Conservation (phyloP, 2,329 filamentous ascomycete genomes). For the Cytospora piceicola region DNA sequence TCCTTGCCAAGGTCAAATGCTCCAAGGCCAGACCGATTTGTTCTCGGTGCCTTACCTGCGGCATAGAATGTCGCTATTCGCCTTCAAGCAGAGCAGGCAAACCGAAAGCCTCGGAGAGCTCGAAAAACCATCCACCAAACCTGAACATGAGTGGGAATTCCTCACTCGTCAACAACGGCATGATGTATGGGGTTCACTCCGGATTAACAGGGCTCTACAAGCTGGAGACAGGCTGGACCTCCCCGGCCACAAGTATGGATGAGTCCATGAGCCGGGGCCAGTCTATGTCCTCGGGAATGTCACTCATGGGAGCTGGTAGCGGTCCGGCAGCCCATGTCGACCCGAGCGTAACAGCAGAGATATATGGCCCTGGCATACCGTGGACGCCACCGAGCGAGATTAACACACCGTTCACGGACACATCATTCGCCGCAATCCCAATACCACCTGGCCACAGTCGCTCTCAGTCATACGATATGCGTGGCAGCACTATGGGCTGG, state of each 20-base stretch:
- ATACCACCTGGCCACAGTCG: conserved; percentile 39
- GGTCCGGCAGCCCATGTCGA: conserved; percentile 32
- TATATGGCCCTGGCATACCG: conserved; percentile 44
- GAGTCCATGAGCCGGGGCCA: conserved; percentile 41
- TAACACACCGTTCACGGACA: conserved; percentile 40
- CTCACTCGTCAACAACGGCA: conserved; percentile 37
- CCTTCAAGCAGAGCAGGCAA: conserved; percentile 56
- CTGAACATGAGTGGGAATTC: conserved; percentile 34
- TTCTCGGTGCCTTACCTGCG: conserved; percentile 54
- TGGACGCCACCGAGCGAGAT: conserved; percentile 47
- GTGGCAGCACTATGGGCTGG: conserved; percentile 40
- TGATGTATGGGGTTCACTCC: conserved; percentile 38
- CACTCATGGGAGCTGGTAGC: conserved; percentile 33
- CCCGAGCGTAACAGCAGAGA: conserved; percentile 34
- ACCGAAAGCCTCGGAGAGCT: conserved; percentile 47
- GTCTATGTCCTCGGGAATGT: conserved; percentile 41
- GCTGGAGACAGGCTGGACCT: conserved; percentile 45
- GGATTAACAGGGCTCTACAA: conserved; percentile 42
- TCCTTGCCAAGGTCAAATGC: conserved; percentile 61
- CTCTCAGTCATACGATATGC: conserved; percentile 45
- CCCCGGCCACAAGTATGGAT: conserved; percentile 43
- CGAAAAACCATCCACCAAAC: conserved; percentile 31
- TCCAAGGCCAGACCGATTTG: conserved; percentile 58
- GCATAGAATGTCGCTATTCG: conserved; percentile 56
- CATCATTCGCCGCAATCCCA: conserved; percentile 38